Base-by-base conservation (phyloP, 192 early-diverging fungal species). In the Backusella luteola region DNA sequence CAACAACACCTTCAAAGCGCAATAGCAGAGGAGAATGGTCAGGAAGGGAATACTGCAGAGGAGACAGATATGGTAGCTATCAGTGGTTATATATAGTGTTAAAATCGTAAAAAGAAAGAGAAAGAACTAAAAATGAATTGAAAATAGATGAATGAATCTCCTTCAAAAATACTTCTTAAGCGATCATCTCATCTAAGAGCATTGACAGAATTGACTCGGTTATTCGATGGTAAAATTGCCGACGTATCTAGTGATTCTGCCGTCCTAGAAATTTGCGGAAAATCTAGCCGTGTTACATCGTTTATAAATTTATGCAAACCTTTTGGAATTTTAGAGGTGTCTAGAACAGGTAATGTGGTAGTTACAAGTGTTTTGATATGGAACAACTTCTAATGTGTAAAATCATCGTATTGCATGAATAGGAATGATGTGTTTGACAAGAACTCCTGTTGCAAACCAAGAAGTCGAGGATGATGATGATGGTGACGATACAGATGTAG, bases 271-370 rank as follows among this genome's bases (percentile, higher is more conserved):
- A 79, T 98, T 53, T 92, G 90, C 53, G 95, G 96, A 56, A 98
- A 96, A 84, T 89, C 94, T 41, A 87, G 90, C 46, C 90, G 96
- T 69, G 83, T 99, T 34, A 93, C 97, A 81, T 89, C 96, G 2
- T 97, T 99, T 85, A 83, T 99, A 68, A 95, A 96, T 81, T 87
- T 99, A n/a, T 87, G 96, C 72, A 94, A 95, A 74, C 98, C 98
- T 15, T 98, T 94, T 80, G 98, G 98, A 36, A 94, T 99, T 74
- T 85, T 99, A 67, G 98, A 99, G 82, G 95, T 92, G 3, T 92
- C 95, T 34, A 89, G 98, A 77, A 95, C 93, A 42, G 97, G 97
- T 77, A 81, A 78, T 74, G 68, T 52, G 44, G 19, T 72, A 21
- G 19, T 2, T 34, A 29, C 41, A 5, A 15, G 9, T 11, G 8